These are phyloP conservation scores for Taxawa tesnikishii DNA, from an alignment of 2,329 filamentous ascomycete species.

Conservation along the genomic window DNA sequence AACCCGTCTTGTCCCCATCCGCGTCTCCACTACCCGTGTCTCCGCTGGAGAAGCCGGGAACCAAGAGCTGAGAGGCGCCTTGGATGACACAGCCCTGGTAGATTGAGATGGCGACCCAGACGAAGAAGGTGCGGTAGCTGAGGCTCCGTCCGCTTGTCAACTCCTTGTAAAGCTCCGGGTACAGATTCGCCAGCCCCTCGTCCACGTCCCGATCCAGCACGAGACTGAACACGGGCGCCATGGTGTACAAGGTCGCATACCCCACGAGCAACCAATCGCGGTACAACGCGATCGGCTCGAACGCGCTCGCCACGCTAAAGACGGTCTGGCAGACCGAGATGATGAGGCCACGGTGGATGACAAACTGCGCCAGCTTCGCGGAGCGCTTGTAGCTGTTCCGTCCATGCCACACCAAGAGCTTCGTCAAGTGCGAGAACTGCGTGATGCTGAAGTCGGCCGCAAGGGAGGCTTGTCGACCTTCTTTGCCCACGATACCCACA, in stretches of 20 bases:
- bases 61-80: slow-evolving; percentile 79
- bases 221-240: slow-evolving; percentile 80
- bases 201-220: slow-evolving; percentile 94
- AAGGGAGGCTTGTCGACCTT: slow-evolving; percentile 85
- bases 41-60: slow-evolving; percentile 48
- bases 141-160: slow-evolving; percentile 79
- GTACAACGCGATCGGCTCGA: slow-evolving; percentile 90
- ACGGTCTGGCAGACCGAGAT: slow-evolving; percentile 95
- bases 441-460: slow-evolving; percentile 95
- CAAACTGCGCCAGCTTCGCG: slow-evolving; percentile 92
- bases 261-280: slow-evolving; percentile 94
- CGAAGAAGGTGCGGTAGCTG: slow-evolving; percentile 88
- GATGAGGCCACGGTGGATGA: slow-evolving; percentile 93
- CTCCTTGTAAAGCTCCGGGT: slow-evolving; percentile 96
- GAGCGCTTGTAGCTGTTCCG: slow-evolving; percentile 94
- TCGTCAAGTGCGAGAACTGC: slow-evolving; percentile 89
- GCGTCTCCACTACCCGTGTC: too few species aligned
- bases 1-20: slow-evolving; percentile 15
- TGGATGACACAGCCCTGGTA: slow-evolving; percentile 96
- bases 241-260: slow-evolving; percentile 93
- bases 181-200: slow-evolving; percentile 83
- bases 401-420: slow-evolving; percentile 97
- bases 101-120: slow-evolving; percentile 88
- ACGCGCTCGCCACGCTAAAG: slow-evolving; percentile 85
- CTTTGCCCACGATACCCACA: slow-evolving; percentile 95